phyloP scores from a whole-genome alignment of 768 basidiomycete species.

The Boletus rubroflammeus region DNA sequence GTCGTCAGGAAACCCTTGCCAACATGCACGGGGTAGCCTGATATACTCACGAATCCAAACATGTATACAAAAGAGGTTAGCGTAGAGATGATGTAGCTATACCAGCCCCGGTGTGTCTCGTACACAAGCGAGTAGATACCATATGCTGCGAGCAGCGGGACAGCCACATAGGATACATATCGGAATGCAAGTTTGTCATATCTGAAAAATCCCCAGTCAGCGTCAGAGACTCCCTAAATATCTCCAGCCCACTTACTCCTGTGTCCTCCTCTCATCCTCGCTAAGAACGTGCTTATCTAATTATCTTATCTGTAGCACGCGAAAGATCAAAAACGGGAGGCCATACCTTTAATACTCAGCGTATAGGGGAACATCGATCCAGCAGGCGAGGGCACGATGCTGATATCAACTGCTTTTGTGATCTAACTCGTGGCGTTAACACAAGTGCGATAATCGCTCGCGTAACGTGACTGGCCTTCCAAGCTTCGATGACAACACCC shows the following conservation, averaged over 20 bases:
- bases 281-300: conserved; percentile 92
- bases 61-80: conserved; percentile 91
- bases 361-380: conserved; percentile 75
- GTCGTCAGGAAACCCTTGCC: conserved; percentile 10
- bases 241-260: conserved; percentile 62
- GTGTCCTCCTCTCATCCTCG: conserved; percentile 97
- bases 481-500: conserved; percentile 83
- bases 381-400: conserved; percentile 53
- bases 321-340: conserved; percentile 13
- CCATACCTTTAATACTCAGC: conserved; percentile 74
- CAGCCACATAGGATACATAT: conserved; percentile 87
- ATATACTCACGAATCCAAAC: conserved; percentile 89
- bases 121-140: conserved; percentile 78
- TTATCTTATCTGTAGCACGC: conserved; percentile 8
- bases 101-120: conserved; percentile 90
- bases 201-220: conserved; percentile 36
- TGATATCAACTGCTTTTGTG: conserved; percentile 88
- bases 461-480: conserved; percentile 63
- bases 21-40: not conserved
- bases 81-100: conserved; percentile 91
- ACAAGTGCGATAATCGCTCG: conserved; percentile 9
- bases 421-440: conserved; percentile 45
- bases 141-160: conserved; percentile 75
- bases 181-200: conserved; percentile 92
- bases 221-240: conserved; percentile 21